Conservation (phyloP, 805 yeast species). For the Candida boidinii region DNA sequence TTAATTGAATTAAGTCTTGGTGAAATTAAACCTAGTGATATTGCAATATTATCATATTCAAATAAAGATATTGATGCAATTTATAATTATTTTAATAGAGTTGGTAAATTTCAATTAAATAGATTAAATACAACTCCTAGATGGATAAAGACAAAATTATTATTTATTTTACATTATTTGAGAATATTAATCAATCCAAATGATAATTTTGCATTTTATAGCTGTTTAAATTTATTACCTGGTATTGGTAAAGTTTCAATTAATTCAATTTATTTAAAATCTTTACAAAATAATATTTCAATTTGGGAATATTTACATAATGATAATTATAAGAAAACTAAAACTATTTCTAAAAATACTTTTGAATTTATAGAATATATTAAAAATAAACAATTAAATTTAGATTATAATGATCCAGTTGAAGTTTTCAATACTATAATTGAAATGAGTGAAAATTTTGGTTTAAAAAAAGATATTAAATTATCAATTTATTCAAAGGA, state of each 20-base stretch:
- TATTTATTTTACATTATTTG: conserved; percentile 40
- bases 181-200: conserved; percentile 28
- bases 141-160: conserved; percentile 40
- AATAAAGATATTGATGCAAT: conserved; percentile 39
- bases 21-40: conserved; percentile 33
- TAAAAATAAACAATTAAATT: conserved; percentile 11
- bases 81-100: conserved; percentile 26
- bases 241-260: conserved; percentile 15
- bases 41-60: conserved; percentile 44
- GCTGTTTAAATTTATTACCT: conserved; percentile 14
- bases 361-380: conserved; percentile 8
- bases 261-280: conserved; percentile 10
- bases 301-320: conserved; percentile 14
- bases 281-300: conserved; percentile 13
- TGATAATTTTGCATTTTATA: conserved; percentile 18
- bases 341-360: conserved; percentile 3
- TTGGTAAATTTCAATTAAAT: conserved; percentile 30
- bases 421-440: conserved; percentile 26
- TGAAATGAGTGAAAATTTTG: conserved; percentile 25
- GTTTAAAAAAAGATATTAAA: conserved; percentile 22
- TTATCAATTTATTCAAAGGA: conserved; percentile 14
- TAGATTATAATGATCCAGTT: conserved; percentile 27
- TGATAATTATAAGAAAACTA: conserved; percentile 5
- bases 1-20: conserved; percentile 34
- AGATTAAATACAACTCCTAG: conserved; percentile 38